Percentiles rank a stretch among this genome's conserved stretches.
Evolutionary conservation across 1,284 basidiomycete genomes (phyloP).

Genomic region (Gastroboletus turbinatus): DNA sequence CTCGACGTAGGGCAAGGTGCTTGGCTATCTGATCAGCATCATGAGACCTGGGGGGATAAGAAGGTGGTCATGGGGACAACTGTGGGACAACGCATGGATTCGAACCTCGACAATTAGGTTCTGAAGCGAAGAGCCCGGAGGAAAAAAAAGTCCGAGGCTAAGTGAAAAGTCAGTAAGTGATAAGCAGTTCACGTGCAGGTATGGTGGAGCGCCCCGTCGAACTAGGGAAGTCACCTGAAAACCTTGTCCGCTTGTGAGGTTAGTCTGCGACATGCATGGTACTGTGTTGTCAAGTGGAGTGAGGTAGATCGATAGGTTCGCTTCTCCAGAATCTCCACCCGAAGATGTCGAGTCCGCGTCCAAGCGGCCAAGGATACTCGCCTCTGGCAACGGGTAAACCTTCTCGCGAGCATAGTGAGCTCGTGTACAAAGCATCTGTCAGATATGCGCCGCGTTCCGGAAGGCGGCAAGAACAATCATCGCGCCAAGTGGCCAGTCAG

Average conservation of each 20-base stretch:
- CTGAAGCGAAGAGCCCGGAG: neutral
- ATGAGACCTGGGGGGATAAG: neutral
- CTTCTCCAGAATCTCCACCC: neutral
- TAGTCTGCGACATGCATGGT: neutral
- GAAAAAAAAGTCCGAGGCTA: neutral
- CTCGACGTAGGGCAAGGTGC: neutral
- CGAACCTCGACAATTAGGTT: neutral
- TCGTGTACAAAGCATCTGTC: neutral
- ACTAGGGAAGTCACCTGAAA: neutral
- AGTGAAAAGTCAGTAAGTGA: neutral
- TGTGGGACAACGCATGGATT: constrained; percentile 14
- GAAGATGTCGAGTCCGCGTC: neutral
- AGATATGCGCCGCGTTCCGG: neutral
- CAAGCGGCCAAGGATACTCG: neutral
- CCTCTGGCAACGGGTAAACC: neutral
- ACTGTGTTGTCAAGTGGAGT: neutral
- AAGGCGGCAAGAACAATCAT: no score
- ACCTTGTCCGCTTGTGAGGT: neutral
- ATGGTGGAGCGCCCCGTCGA: neutral
- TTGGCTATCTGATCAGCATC: neutral
- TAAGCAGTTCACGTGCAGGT: neutral
- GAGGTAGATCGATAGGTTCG: neutral
- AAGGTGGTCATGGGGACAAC: constrained; percentile 7
- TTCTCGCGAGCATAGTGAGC: neutral
- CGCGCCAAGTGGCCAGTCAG: no score